A percentile compares a stretch with the other conserved stretches of the same genome.
phyloP scores from a whole-genome alignment of 2,329 filamentous ascomycete species.

The Mollisiaceae sp. region DNA sequence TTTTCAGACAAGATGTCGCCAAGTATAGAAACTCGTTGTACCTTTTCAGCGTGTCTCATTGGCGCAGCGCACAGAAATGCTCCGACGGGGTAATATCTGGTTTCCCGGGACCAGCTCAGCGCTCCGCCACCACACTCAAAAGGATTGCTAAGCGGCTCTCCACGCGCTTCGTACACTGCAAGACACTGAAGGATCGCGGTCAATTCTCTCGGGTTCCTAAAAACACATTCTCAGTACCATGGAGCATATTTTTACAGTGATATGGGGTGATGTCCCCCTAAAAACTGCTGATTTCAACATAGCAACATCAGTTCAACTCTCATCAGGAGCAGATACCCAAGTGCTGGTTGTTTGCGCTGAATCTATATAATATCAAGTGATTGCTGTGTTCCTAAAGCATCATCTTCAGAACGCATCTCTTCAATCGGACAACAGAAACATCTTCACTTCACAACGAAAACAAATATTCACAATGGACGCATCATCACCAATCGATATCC shows the following conservation, averaged over 20 bases:
- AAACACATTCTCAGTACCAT: neutral
- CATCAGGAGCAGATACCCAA: constrained; percentile 7
- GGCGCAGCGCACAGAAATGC: neutral
- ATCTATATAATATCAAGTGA: constrained; percentile 9
- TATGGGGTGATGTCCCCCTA: neutral
- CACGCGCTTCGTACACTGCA: neutral
- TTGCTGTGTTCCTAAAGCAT: neutral
- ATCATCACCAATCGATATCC: constrained; percentile 11
- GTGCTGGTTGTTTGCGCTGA: constrained; percentile 6
- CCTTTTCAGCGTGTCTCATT: neutral
- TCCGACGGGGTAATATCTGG: constrained; percentile 6
- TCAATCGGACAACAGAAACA: neutral
- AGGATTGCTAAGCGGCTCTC: neutral
- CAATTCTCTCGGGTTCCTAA: constrained; percentile 7
- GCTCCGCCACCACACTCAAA: neutral
- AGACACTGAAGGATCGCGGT: neutral
- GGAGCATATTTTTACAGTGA: constrained; percentile 3
- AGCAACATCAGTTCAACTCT: neutral
- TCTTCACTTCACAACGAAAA: neutral
- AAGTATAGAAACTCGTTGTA: neutral
- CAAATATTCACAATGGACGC: neutral
- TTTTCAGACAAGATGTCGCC: neutral
- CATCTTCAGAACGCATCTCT: neutral
- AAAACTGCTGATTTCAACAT: neutral
- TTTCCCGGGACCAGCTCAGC: neutral